These are phyloP conservation scores for Verticillium dahliae DNA, from an alignment of 2,329 filamentous ascomycete genomes.

Conservation along the genomic window DNA sequence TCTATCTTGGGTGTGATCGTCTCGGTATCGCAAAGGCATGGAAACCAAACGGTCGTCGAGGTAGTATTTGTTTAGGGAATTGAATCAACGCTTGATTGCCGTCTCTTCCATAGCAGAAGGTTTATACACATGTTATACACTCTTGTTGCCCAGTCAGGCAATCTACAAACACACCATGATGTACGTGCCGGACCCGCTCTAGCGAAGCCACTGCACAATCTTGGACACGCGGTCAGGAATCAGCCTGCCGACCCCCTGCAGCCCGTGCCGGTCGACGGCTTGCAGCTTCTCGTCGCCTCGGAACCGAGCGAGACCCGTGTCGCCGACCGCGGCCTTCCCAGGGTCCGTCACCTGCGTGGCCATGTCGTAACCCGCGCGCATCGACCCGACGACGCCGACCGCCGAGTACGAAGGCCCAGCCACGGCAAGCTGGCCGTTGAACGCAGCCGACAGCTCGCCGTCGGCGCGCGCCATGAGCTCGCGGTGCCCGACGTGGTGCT, in stretches of 20 bases:
- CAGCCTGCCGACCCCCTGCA: neutral
- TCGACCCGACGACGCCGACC: constrained; percentile 43
- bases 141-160: neutral
- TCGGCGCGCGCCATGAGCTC: constrained; percentile 52
- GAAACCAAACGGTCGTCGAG: no score
- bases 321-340: constrained; percentile 16
- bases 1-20: no score
- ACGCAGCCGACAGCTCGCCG: constrained; percentile 46
- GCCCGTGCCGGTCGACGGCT: neutral
- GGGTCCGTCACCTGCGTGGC: constrained; percentile 27
- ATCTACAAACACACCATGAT: neutral
- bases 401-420: constrained; percentile 47
- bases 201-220: neutral
- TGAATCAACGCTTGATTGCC: neutral
- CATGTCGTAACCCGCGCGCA: constrained; percentile 43
- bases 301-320: constrained; percentile 26
- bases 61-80: no score
- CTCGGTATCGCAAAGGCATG: no score
- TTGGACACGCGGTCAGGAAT: neutral
- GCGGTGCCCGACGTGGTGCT: constrained; percentile 77
- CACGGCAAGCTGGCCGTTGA: constrained; percentile 58
- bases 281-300: neutral
- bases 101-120: neutral
- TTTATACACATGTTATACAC: neutral
- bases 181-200: neutral